Percentiles rank a stretch among this genome's conserved stretches.
phyloP scores from a whole-genome alignment of 768 basidiomycete genomes.

The Xerocomus spinulosus region DNA sequence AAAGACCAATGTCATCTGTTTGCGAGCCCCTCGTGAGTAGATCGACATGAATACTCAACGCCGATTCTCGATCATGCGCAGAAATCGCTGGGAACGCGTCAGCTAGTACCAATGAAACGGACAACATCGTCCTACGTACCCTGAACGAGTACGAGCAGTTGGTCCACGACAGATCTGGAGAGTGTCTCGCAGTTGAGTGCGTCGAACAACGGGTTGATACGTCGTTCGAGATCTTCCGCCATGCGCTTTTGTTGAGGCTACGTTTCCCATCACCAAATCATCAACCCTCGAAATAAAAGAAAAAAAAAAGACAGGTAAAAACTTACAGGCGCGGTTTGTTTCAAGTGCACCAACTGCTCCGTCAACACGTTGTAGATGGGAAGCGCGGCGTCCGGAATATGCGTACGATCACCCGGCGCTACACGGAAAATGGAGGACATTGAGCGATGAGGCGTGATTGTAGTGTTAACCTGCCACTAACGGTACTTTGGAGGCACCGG shows the following conservation, averaged over 20 bases:
- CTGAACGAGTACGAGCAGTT: conserved; percentile 63
- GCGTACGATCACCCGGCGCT: conserved; percentile 91
- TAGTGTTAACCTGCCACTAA: conserved; percentile 31
- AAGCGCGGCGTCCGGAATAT: conserved; percentile 69
- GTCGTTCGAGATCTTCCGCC: conserved; percentile 80
- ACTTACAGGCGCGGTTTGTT: conserved; percentile 72
- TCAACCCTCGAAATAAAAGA: background rate
- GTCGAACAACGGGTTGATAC: conserved; percentile 84
- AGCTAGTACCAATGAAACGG: background rate
- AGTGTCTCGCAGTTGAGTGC: conserved; percentile 88
- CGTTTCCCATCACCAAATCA: background rate
- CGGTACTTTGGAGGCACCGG: conserved; percentile 55
- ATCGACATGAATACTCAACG: conserved; percentile 81
- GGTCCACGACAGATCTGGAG: conserved; percentile 63
- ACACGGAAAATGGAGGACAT: background rate
- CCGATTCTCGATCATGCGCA: conserved; percentile 68
- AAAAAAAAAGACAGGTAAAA: background rate
- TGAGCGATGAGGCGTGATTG: background rate
- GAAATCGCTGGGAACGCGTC: conserved; percentile 60
- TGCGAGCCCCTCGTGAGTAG: conserved; percentile 74
- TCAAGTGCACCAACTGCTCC: conserved; percentile 59
- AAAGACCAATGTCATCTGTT: conserved; percentile 77
- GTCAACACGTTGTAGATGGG: conserved; percentile 66
- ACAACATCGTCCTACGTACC: conserved; percentile 44
- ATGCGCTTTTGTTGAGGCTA: conserved; percentile 81